A percentile compares a stretch with the other conserved stretches of the same genome.
These are phyloP conservation scores for Aspergillus avenaceus DNA, from an alignment of 495 filamentous ascomycete genomes.

Conservation along the genomic window DNA sequence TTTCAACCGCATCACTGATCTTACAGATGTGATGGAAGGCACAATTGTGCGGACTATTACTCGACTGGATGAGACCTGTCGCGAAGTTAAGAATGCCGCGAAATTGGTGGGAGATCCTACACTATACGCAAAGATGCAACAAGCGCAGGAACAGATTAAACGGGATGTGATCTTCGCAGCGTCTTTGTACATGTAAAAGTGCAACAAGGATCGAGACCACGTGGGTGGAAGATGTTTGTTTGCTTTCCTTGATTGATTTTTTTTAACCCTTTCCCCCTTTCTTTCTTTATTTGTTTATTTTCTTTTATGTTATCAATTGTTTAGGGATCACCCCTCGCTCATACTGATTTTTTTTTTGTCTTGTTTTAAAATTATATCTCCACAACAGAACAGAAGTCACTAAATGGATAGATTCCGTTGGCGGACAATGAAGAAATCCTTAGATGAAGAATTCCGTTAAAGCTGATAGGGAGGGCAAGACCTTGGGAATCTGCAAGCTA, in stretches of 20 bases:
- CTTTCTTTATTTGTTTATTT: not conserved
- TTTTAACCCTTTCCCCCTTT: too few relatives aligned
- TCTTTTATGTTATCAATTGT: not conserved
- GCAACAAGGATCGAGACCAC: not conserved
- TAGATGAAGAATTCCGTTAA: too few relatives aligned
- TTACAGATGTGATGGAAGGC: conserved; percentile 95
- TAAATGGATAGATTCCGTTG: too few relatives aligned
- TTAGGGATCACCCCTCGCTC: not conserved
- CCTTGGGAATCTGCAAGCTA: too few relatives aligned
- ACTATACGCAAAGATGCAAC: conserved; percentile 92
- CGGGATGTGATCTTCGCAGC: conserved; percentile 90
- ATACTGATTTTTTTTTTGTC: not conserved
- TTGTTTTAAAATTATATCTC: not conserved
- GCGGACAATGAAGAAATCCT: too few relatives aligned
- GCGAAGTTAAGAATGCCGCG: conserved; percentile 96
- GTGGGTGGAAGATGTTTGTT: not conserved
- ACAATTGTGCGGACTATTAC: conserved; percentile 94
- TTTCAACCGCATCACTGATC: conserved; percentile 94
- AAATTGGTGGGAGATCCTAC: conserved; percentile 93
- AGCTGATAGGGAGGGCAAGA: too few relatives aligned
- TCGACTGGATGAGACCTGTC: conserved; percentile 88
- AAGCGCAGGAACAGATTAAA: conserved; percentile 94
- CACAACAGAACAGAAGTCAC: not conserved
- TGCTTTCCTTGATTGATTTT: not conserved
- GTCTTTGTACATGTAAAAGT: conserved; percentile 66